Conservation (phyloP, 768 basidiomycete species). For the Lenzites betulinus region DNA sequence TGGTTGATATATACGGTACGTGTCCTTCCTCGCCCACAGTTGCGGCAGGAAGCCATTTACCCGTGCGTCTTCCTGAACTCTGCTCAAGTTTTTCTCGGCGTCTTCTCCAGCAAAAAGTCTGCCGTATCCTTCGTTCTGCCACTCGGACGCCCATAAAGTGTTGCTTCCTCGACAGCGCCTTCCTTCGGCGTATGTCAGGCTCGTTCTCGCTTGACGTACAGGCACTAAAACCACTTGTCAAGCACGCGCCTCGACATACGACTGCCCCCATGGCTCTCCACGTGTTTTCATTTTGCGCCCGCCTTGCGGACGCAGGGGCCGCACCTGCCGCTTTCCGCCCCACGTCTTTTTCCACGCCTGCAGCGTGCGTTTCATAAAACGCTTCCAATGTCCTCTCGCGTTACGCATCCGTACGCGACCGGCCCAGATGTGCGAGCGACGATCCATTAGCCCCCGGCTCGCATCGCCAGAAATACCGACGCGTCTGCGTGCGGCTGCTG, state of each 20-base stretch:
- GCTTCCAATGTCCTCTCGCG: constrained; percentile 13
- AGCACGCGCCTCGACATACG: neutral
- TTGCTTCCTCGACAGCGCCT: neutral
- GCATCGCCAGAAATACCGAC: constrained; percentile 23
- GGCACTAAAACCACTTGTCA: no score
- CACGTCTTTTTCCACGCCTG: constrained; percentile 18
- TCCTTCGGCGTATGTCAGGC: neutral
- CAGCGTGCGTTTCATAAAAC: constrained; percentile 33
- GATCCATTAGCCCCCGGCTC: constrained; percentile 1
- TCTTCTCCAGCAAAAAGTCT: neutral
- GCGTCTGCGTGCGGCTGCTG: neutral
- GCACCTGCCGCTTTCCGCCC: constrained; percentile 17
- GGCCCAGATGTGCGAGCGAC: constrained; percentile 17
- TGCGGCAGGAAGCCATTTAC: neutral
- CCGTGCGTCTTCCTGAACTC: neutral
- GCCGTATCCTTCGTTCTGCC: neutral
- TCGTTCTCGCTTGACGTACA: neutral
- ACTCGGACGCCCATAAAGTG: neutral
- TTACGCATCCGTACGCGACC: constrained; percentile 11
- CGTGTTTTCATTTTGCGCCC: constrained; percentile 23
- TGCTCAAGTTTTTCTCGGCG: neutral
- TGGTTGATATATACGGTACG: neutral
- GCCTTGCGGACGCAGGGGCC: constrained; percentile 11
- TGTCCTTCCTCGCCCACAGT: neutral
- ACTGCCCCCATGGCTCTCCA: constrained; percentile 14